Evolutionary conservation across 2,329 filamentous ascomycete species (phyloP).

Genomic region (Westerdykella ornata): DNA sequence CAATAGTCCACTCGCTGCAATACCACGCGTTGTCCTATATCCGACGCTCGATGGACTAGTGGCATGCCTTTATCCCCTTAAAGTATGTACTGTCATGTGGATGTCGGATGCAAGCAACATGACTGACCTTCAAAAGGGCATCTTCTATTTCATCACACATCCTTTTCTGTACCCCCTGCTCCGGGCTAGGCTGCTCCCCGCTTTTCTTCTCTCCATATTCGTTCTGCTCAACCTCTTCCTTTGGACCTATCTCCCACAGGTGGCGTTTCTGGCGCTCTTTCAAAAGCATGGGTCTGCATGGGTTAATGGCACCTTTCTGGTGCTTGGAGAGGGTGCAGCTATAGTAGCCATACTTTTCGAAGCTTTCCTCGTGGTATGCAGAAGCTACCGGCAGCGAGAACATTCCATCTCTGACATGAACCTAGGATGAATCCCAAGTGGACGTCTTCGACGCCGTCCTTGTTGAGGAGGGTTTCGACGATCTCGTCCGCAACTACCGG

Average conservation of each 20-base stretch:
- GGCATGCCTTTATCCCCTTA: conserved; percentile 27
- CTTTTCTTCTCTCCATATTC: conserved; percentile 72
- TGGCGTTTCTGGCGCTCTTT: conserved; percentile 81
- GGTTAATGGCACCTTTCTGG: conserved; percentile 79
- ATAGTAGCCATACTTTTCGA: conserved; percentile 54
- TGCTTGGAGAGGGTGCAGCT: conserved; percentile 61
- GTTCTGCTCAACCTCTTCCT: conserved; percentile 82
- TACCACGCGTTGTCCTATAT: conserved; percentile 22
- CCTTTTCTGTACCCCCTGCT: conserved; percentile 79
- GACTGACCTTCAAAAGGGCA: conserved; percentile 49
- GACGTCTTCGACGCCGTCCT: conserved; percentile 73
- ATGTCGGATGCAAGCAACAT: neutral
- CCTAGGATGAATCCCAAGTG: conserved; percentile 61
- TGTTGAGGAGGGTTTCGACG: conserved; percentile 63
- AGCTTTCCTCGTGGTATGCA: conserved; percentile 42
- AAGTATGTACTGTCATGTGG: conserved; percentile 18
- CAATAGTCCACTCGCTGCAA: conserved; percentile 16
- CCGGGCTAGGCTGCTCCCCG: conserved; percentile 66
- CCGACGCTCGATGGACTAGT: conserved; percentile 23
- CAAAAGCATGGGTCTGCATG: conserved; percentile 75
- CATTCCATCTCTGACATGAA: neutral
- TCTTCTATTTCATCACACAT: conserved; percentile 73
- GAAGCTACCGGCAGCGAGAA: neutral
- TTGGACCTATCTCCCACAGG: conserved; percentile 82
- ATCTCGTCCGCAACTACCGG: conserved; percentile 42